Percentiles rank a stretch among this genome's conserved stretches.
Evolutionary conservation across 352 stramenopile species (phyloP).

Genomic region (Phytophthora tentaculata): DNA sequence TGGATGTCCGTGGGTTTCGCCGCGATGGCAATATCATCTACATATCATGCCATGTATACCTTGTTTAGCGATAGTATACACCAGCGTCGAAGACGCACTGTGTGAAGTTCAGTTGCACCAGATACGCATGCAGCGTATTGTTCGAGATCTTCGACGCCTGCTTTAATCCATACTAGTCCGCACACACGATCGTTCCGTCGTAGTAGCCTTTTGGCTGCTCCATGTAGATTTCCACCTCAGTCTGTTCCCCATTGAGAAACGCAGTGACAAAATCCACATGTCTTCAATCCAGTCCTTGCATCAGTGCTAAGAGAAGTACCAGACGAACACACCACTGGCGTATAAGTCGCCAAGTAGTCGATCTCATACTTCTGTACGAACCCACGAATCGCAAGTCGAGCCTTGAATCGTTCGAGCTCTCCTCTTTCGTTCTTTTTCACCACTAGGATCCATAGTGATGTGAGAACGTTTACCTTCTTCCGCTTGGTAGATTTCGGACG

Average conservation of each 20-base stretch:
- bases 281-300: neutral
- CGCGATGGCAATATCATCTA: neutral
- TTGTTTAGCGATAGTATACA: neutral
- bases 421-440: neutral
- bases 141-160: neutral
- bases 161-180: neutral
- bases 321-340: neutral
- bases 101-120: neutral
- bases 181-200: neutral
- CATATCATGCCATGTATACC: neutral
- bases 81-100: neutral
- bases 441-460: neutral
- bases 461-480: neutral
- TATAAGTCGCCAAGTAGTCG: neutral
- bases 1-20: neutral
- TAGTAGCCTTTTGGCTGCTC: neutral
- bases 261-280: neutral
- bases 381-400: neutral
- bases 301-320: neutral
- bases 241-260: neutral
- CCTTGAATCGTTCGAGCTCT: neutral
- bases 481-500: neutral
- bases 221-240: neutral
- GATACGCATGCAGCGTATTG: neutral
- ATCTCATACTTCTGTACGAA: neutral